Conservation (phyloP, 2,329 filamentous ascomycete genomes). For the Pyrenochaeta sp. region DNA sequence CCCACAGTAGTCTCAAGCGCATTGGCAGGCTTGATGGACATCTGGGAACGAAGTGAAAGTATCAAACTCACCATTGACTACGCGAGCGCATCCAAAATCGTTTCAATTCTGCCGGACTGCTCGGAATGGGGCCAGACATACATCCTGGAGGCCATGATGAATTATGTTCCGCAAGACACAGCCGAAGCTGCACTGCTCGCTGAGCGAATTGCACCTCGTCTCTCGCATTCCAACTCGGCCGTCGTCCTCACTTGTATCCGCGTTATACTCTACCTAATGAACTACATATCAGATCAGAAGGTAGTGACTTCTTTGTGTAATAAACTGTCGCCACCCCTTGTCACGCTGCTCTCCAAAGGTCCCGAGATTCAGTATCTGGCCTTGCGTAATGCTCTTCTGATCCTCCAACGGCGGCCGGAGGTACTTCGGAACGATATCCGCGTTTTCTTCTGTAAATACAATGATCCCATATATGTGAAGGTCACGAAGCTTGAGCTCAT, state of each 20-base stretch:
- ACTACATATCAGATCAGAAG: conserved; percentile 94
- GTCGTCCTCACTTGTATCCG: conserved; percentile 96
- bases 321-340: conserved; percentile 92
- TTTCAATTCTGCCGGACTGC: conserved; percentile 94
- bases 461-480: conserved; percentile 99
- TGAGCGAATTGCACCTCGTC: conserved; percentile 90
- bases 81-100: conserved; percentile 95
- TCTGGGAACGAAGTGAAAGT: conserved; percentile 96
- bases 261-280: conserved; percentile 97
- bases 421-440: conserved; percentile 95
- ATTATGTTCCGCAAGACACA: conserved; percentile 92
- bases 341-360: conserved; percentile 93
- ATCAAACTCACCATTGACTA: conserved; percentile 99
- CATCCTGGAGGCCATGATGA: conserved; percentile 96
- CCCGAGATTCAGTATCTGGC: conserved; percentile 99
- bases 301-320: conserved; percentile 86
- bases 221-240: conserved; percentile 96
- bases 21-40: conserved; percentile 90
- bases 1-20: conserved; percentile 97
- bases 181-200: conserved; percentile 88
- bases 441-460: conserved; percentile 99
- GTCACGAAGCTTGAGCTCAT: conserved; percentile 98
- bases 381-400: conserved; percentile 89
- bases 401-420: conserved; percentile 90
- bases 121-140: conserved; percentile 99